Conservation (phyloP, 2,329 filamentous ascomycete genomes). For the Gaeumannomyces tritici region DNA sequence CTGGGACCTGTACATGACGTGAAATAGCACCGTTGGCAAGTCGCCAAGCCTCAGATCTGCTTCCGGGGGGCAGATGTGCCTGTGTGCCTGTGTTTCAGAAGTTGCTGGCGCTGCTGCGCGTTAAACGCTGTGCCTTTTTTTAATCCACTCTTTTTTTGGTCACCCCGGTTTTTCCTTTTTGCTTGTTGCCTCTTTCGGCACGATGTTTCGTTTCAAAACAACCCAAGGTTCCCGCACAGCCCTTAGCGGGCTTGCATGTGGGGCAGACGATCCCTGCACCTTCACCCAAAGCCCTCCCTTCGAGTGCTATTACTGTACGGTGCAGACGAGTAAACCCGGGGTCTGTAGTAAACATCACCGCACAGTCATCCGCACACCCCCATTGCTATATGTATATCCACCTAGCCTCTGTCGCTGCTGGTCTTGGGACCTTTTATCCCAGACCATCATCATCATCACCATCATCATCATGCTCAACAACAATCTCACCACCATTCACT, state of each 20-base stretch:
- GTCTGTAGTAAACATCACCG: not conserved
- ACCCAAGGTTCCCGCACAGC: not conserved
- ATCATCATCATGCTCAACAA: not conserved
- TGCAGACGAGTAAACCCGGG: not conserved
- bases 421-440: not conserved
- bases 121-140: conserved; percentile 2
- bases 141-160: not conserved
- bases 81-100: not conserved
- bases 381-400: not conserved
- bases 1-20: too few relatives aligned
- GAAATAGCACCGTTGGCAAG: not conserved
- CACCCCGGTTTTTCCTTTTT: not conserved
- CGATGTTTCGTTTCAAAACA: not conserved
- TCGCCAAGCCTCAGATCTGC: not conserved
- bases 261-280: not conserved
- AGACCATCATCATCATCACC: not conserved
- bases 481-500: not conserved
- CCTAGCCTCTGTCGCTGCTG: not conserved
- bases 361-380: not conserved
- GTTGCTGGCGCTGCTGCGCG: too few relatives aligned
- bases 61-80: not conserved
- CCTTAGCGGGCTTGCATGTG: not conserved
- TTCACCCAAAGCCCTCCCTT: not conserved
- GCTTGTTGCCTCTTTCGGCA: not conserved
- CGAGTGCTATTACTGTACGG: not conserved